Base-by-base conservation (phyloP, 2,329 filamentous ascomycete genomes). In the Sarocladium kiliense region DNA sequence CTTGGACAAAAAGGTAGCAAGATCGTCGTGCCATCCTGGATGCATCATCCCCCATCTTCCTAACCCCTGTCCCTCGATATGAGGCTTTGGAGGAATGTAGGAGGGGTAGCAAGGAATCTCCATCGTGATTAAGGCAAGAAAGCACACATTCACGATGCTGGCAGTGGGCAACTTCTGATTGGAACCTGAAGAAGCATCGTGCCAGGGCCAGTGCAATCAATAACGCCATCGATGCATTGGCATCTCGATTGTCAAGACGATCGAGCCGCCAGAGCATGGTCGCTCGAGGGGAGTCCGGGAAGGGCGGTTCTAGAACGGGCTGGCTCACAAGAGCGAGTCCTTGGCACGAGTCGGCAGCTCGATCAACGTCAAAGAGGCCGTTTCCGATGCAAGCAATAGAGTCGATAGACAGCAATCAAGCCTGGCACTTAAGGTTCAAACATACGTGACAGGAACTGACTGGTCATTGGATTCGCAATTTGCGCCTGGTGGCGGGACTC, bases 221-320 rank as follows among this genome's bases (percentile, higher is more conserved):
- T n/a, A n/a, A 32, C 30, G 30, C 30, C 30, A 21, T 44, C 36
- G 39, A 44, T 23, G 18, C 39, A 9, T 44, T 44, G 19, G 39
- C 7, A 44, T 14, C 18, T 44, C 23, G 23, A 6, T 6, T 21
- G 18, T 9, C 39, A 18, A 23, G 39, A 9, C 9, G 39, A 44
- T 44, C 39, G 39, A 44, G 14, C n/a, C 19, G n/a, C 39, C 39
- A 44, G 39, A 18, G 7, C 30, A 23, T 21, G 19, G 39, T 44
- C 18, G 25, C 23, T 47, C 9, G 16, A 39, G 36, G 36, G 12
- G 30, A 32, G 12, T 39, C n/a, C n/a, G 36, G 9, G 5, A 6
- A 16, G 36, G 5, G 36, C 36, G 44, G 25, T 47, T 47, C 44
- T 47, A 47, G 44, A 47, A 47, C 44, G 44, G 44, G 23, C 12